These are phyloP conservation scores for Climacium dendroides DNA, from an alignment of 225 moss, liverwort and hornwort species.

Conservation along the genomic window DNA sequence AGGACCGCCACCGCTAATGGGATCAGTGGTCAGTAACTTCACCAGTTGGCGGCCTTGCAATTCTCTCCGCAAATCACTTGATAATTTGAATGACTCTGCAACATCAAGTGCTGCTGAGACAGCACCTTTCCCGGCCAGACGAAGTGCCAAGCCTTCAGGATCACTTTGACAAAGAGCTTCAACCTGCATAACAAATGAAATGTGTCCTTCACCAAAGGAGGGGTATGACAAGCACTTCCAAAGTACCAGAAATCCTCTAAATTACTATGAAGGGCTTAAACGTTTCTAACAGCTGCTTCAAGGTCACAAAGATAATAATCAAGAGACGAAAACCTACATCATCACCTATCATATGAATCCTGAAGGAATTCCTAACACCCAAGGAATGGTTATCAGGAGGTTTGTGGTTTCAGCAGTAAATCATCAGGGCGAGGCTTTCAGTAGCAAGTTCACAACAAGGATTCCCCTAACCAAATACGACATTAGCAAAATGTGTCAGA, in stretches of 20 bases:
- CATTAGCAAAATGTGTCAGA: background rate
- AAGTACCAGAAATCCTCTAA: background rate
- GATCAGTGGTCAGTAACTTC: slow-evolving; percentile 90
- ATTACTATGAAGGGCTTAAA: background rate
- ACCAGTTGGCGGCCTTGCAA: slow-evolving; percentile 95
- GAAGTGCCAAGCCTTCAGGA: slow-evolving; percentile 93
- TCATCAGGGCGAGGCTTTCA: background rate
- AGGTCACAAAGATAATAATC: background rate
- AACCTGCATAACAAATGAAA: slow-evolving; percentile 40
- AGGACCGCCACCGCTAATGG: slow-evolving; percentile 92
- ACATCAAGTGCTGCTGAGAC: slow-evolving; percentile 92
- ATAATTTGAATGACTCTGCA: slow-evolving; percentile 84
- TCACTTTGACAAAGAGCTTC: slow-evolving; percentile 81
- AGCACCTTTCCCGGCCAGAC: slow-evolving; percentile 83
- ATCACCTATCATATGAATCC: background rate
- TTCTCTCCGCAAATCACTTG: slow-evolving; percentile 71
- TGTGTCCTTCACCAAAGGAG: background rate
- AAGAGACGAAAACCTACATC: background rate
- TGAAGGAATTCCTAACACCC: background rate
- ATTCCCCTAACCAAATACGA: background rate
- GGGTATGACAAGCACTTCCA: background rate
- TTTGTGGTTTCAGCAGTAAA: background rate
- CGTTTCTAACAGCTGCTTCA: background rate
- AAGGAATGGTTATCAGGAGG: background rate
- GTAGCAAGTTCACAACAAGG: background rate